These are phyloP conservation scores for Agroathelia rolfsii DNA, from an alignment of 1,284 basidiomycete species.

Conservation along the genomic window DNA sequence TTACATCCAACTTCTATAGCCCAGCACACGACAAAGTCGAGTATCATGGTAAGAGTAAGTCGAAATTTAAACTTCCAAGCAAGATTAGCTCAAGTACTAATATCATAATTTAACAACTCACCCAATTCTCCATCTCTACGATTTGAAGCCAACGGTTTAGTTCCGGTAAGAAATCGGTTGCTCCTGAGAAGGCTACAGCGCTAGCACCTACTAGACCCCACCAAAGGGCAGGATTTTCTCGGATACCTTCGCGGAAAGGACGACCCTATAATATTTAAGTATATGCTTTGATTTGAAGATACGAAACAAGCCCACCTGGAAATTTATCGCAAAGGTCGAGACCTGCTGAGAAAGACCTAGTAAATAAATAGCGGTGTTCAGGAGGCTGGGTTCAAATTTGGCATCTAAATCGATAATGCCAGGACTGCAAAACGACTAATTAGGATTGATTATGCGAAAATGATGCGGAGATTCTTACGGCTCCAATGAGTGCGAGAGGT, in stretches of 20 bases:
- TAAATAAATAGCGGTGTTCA: constrained; percentile 93
- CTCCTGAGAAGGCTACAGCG: constrained; percentile 85
- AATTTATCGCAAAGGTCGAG: constrained; percentile 94
- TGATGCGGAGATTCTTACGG: constrained; percentile 41
- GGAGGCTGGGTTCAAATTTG: constrained; percentile 85
- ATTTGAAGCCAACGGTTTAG: constrained; percentile 95
- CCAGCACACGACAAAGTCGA: constrained; percentile 88
- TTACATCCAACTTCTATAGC: constrained; percentile 80
- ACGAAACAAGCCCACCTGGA: constrained; percentile 46
- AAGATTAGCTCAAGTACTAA: constrained; percentile 1
- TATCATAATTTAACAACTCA: constrained; percentile 26
- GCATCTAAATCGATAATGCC: constrained; percentile 86
- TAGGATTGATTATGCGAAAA: constrained; percentile 5
- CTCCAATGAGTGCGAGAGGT: constrained; percentile 68
- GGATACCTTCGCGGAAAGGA: constrained; percentile 92
- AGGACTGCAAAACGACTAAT: constrained; percentile 33
- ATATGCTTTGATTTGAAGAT: neutral
- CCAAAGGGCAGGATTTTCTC: constrained; percentile 86
- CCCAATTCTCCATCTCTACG: constrained; percentile 76
- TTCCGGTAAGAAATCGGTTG: constrained; percentile 91
- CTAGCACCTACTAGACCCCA: constrained; percentile 84
- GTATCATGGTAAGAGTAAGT: constrained; percentile 72
- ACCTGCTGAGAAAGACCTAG: constrained; percentile 91
- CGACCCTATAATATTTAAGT: constrained; percentile 48
- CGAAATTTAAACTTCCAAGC: constrained; percentile 65